phyloP scores from a whole-genome alignment of 2,329 filamentous ascomycete genomes.

The Aspergillus ustus region DNA sequence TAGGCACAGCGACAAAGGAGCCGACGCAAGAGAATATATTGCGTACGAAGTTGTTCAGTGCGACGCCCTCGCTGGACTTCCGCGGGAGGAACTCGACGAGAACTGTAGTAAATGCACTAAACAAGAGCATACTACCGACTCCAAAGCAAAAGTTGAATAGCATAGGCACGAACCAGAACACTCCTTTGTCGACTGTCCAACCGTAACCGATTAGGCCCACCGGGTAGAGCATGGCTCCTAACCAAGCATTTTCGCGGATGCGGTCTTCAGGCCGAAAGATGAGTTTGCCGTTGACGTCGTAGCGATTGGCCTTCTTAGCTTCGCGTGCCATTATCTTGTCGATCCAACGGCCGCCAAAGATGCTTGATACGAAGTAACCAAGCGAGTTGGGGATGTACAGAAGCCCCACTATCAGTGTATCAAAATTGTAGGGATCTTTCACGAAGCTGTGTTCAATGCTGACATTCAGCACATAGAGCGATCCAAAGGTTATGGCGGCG shows the following conservation, averaged over 20 bases:
- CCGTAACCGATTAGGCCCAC: constrained; percentile 75
- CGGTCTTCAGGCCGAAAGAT: constrained; percentile 77
- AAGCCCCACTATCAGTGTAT: constrained; percentile 70
- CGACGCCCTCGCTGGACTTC: constrained; percentile 72
- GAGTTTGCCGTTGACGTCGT: constrained; percentile 68
- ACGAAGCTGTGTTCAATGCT: constrained; percentile 74
- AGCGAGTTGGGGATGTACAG: constrained; percentile 77
- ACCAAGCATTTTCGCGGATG: constrained; percentile 81
- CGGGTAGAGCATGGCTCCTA: constrained; percentile 73
- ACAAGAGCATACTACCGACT: constrained; percentile 77
- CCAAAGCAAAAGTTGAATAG: constrained; percentile 77
- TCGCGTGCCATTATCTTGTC: constrained; percentile 73
- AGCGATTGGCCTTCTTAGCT: constrained; percentile 70
- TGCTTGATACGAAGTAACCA: constrained; percentile 64
- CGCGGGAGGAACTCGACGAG: constrained; percentile 82
- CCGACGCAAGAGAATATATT: constrained; percentile 79
- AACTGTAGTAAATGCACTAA: constrained; percentile 76
- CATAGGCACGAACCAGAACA: constrained; percentile 66
- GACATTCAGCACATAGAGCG: constrained; percentile 78
- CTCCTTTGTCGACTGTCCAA: constrained; percentile 69
- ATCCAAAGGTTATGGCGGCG: constrained; percentile 74
- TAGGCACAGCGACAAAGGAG: constrained; percentile 69
- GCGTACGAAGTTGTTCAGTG: constrained; percentile 78
- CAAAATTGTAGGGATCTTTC: constrained; percentile 68
- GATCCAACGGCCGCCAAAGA: background rate